Percentiles rank a stretch among this genome's conserved stretches.
phyloP scores from a whole-genome alignment of 495 filamentous ascomycete genomes.

The Penicillium canariense region DNA sequence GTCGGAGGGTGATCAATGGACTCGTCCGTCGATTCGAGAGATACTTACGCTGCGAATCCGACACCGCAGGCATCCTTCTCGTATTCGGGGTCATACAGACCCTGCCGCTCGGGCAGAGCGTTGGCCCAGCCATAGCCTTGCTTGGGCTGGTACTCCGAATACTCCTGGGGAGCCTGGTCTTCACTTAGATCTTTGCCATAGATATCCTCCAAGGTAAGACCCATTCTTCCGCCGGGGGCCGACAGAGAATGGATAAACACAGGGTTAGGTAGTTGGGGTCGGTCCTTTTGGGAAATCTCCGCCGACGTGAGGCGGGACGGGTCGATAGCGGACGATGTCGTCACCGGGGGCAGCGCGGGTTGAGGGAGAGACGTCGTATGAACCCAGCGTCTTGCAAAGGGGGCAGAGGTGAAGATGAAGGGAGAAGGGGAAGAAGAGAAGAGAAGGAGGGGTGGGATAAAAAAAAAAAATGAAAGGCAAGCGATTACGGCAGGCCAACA shows the following conservation, averaged over 20 bases:
- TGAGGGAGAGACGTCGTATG: slow-evolving; percentile 12
- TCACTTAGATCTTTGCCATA: slow-evolving; percentile 62
- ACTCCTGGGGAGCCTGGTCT: slow-evolving; percentile 55
- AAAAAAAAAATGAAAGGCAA: slow-evolving; percentile 27
- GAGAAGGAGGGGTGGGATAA: slow-evolving; percentile 25
- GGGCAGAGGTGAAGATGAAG: slow-evolving; percentile 18
- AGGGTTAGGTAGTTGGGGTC: slow-evolving; percentile 12
- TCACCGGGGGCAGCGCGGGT: slow-evolving; percentile 34
- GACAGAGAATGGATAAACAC: slow-evolving; percentile 43
- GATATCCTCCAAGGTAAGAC: slow-evolving; percentile 62
- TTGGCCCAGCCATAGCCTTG: slow-evolving; percentile 91
- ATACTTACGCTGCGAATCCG: slow-evolving; percentile 92
- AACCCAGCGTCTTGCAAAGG: slow-evolving; percentile 29
- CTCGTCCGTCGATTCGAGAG: not conserved
- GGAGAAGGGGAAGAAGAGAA: slow-evolving; percentile 23
- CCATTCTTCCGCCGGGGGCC: slow-evolving; percentile 60
- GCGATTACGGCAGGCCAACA: slow-evolving; percentile 31
- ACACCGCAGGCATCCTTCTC: slow-evolving; percentile 99
- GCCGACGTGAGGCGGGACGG: slow-evolving; percentile 19
- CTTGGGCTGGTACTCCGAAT: slow-evolving; percentile 88
- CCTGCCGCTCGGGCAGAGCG: slow-evolving; percentile 93
- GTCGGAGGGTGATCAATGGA: slow-evolving; percentile 4
- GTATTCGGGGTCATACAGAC: slow-evolving; percentile 91
- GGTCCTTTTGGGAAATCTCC: slow-evolving; percentile 19
- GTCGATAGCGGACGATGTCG: slow-evolving; percentile 27